Base-by-base conservation (phyloP, 225 moss, liverwort and hornwort species). In the Neckera pumila region DNA sequence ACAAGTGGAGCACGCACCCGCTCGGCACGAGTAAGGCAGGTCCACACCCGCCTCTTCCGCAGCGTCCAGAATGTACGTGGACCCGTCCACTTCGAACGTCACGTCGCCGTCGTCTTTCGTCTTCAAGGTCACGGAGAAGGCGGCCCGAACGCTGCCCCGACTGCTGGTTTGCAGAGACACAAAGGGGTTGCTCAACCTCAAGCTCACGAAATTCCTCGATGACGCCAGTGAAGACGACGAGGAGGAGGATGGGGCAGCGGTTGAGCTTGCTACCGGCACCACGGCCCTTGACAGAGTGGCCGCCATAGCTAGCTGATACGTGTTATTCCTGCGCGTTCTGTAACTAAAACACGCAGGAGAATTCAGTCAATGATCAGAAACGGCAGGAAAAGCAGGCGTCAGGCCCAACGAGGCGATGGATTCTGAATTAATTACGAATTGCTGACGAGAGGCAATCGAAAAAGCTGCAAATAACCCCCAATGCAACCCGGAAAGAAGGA, bases 21-120 rank as follows among this genome's bases (percentile, higher is more conserved):
- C 94, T 72, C 94, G 88, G 90, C 94, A 94, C 63, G 92, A 94
- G 85, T 90, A 92, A 26, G 94, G 94, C 22, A 94, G 91, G 87
- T 94, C 94, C 18, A 91, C 40, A 33, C 94, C 94, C 13, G 94
- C 92, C 89, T 89, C 91, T 33, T 91, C 93, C 21, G 93, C 93
- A 6, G 90, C 93, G 62, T 93, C 91, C 83, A 93, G 79, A 63
- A 93, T 87, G 70, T 93, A 90, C 54, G 89, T 91, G 73, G 89
- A 34, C 27, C 49, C 91, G 70, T 93, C 91, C 21, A 90, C 89
- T 58, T 91, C 90, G 73, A 91, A 91, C 17, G 83, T 91, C 72
- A 90, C 90, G 53, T 93, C 89, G 18, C 65, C 90, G 1, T 43
- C 34, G 9, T 90, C 91, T 43, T 67, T 42, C 43, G 89, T 91